Evolutionary conservation across 2,329 filamentous ascomycete species (phyloP), one percentile per base, ranked within the genome.

Genomic region (Colletotrichum sp.): DNA sequence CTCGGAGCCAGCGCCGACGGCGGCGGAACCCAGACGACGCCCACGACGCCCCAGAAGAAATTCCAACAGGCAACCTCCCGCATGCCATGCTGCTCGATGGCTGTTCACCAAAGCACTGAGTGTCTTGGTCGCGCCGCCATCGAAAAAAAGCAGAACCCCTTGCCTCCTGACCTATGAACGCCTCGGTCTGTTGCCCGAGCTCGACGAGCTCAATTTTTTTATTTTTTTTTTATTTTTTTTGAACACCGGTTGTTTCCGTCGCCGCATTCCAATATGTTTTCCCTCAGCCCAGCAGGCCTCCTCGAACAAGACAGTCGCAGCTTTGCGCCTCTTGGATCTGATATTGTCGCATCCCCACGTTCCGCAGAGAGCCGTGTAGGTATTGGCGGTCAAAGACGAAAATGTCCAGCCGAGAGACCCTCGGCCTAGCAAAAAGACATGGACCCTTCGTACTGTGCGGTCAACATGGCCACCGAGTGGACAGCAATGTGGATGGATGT

Each of bases 371-470:
- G 70, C 70, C 69, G 64, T 21, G 43, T n/a, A n/a, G n/a, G n/a
- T 12, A 38, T 48, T 26, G 62, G 61, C 36, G 52, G 24, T 34
- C 43, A 52, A 58, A 38, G 32, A n/a, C 28, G 18, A 15, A 24
- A 15, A 15, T 26, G 66, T 21, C 21, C 30, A 62, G n/a, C 38
- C 60, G 26, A 38, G 43, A 26, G 32, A 55, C 8, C 70, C 34
- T 71, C 60, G 69, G 69, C 26, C 61, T 26, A 52, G 52, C 38
- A 24, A 28, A n/a, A 73, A 32, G 15, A 18, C 16, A 15, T 6
- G 48, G 43, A 70, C 71, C 60, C 61, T 66, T 71, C 26, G 26
- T 66, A 66, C 68, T 72, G 72, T 66, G 68, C 18, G 21, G 24
- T 43, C 32, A 55, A 55, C 38, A 55, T 32, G 26, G 15, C 12